Conservation (phyloP, 495 filamentous ascomycete genomes). For the Penicillium maclennaniae region DNA sequence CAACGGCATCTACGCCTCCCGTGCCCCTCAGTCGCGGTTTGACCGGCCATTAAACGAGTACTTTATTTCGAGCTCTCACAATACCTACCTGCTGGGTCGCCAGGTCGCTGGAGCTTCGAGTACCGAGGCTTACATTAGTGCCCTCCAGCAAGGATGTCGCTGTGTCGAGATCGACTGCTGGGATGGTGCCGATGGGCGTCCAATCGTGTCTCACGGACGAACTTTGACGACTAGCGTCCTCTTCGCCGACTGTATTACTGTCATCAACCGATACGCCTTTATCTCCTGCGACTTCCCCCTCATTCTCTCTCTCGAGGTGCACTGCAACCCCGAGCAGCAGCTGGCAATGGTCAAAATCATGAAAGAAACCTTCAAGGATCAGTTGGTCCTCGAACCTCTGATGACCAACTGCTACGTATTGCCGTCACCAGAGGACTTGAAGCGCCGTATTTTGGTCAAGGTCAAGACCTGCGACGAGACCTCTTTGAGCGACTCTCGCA, state of each 20-base stretch:
- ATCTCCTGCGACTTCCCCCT: slow-evolving; percentile 75
- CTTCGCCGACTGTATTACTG: slow-evolving; percentile 84
- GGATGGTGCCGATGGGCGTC: slow-evolving; percentile 83
- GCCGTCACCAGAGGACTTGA: slow-evolving; percentile 82
- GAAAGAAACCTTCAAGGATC: slow-evolving; percentile 72
- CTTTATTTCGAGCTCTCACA: slow-evolving; percentile 97
- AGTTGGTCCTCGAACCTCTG: slow-evolving; percentile 71
- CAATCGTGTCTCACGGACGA: slow-evolving; percentile 85
- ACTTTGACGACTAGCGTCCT: slow-evolving; percentile 82
- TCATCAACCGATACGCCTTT: slow-evolving; percentile 93
- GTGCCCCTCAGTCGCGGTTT: slow-evolving; percentile 55
- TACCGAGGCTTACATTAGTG: slow-evolving; percentile 88
- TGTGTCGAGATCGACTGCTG: slow-evolving; percentile 98
- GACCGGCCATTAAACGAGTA: slow-evolving; percentile 92
- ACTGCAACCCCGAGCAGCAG: slow-evolving; percentile 82
- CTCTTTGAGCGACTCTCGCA: slow-evolving; percentile 37
- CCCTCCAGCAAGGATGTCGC: slow-evolving; percentile 83
- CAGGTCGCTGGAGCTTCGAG: slow-evolving; percentile 88
- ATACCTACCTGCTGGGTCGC: slow-evolving; percentile 89
- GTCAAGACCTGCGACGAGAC: slow-evolving; percentile 67
- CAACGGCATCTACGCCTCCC: slow-evolving; percentile 58
- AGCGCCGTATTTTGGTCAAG: slow-evolving; percentile 82
- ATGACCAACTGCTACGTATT: slow-evolving; percentile 60
- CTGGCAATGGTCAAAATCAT: slow-evolving; percentile 87
- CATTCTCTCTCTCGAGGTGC: slow-evolving; percentile 92